Evolutionary conservation across 2,329 filamentous ascomycete species (phyloP), one percentile per base, ranked within the genome.

Genomic region (Grosmannia clavigera): DNA sequence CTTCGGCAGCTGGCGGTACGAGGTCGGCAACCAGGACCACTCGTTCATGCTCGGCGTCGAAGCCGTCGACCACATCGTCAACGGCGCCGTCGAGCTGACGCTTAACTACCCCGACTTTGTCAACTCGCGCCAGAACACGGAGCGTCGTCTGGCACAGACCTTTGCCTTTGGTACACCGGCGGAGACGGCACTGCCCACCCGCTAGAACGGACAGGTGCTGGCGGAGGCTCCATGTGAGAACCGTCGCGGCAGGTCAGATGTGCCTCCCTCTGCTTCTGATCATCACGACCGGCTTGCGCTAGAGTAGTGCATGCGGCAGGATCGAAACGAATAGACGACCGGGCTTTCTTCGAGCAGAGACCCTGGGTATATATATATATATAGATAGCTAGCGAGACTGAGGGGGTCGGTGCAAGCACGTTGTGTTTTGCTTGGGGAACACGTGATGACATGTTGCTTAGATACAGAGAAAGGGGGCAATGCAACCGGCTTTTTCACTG

Each of bases 1-100:
- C 65, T 99, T 99, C 76, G 94, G 94, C 69, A 92, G 87, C 80
- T 99, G 94, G 94, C 83, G 90, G 71, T 99, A 99, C 79, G 94
- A 99, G 77, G 75, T 84, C 66, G 91, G 90, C 71, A 96, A 96
- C 82, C 91, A 96, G 81, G 92, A 96, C 76, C 92, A 96, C 81
- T 92, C 88, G 31, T 96, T 96, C 76, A 96, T 96, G 92, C 80
- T 96, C 64, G 92, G 92, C 71, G 92, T 96, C 25, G 92, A 96
- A 77, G 92, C 92, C 56, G 91, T 85, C 48, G 92, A 96, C 77
- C 84, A 90, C 77, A 90, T 96, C 70, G 83, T 92, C 75, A 92
- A 87, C 73, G 92, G 92, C 66, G 86, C 89, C 46, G 88, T 92
- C 54, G 92, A 96, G 81, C 78, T 96, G 70, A 96, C 92, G 38